Percentiles rank a stretch among this genome's conserved stretches.
Conservation (phyloP, 73 alveolate species). For the Tetrahymena malaccensis region DNA sequence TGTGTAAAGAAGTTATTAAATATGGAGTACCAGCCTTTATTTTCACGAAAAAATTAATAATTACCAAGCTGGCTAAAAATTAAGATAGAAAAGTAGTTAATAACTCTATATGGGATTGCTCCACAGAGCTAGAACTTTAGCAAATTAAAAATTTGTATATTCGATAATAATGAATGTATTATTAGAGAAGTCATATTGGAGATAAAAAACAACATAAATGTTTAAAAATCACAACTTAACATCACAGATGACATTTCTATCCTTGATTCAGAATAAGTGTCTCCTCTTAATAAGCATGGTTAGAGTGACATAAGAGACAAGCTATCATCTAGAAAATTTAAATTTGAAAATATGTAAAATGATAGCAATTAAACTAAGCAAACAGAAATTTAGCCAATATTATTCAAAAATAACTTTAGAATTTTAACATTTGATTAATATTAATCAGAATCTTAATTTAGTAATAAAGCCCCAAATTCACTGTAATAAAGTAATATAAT, state of each 20-base stretch:
- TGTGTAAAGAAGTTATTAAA: not conserved
- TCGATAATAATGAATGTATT: not conserved
- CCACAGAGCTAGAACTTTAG: not conserved
- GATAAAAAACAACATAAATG: not conserved
- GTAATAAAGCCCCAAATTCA: not conserved
- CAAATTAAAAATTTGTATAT: not conserved
- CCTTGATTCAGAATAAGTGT: not conserved
- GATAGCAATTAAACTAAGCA: not conserved
- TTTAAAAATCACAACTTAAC: not conserved
- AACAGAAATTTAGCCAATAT: not conserved
- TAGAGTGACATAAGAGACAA: not conserved
- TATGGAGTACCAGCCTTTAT: not conserved
- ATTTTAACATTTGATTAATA: not conserved
- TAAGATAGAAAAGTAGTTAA: not conserved
- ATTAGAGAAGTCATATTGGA: not conserved
- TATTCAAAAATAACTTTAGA: not conserved
- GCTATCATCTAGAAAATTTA: too few species aligned
- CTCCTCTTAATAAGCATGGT: not conserved
- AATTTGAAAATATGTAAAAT: not conserved
- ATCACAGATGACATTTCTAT: not conserved
- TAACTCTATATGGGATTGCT: not conserved
- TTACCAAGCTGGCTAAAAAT: not conserved
- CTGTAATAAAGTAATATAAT: not conserved
- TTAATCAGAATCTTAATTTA: not conserved
- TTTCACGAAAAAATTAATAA: not conserved